Evolutionary conservation across 148 eudicot genomes (phyloP).

Genomic region (Nepenthes mirabilis): DNA sequence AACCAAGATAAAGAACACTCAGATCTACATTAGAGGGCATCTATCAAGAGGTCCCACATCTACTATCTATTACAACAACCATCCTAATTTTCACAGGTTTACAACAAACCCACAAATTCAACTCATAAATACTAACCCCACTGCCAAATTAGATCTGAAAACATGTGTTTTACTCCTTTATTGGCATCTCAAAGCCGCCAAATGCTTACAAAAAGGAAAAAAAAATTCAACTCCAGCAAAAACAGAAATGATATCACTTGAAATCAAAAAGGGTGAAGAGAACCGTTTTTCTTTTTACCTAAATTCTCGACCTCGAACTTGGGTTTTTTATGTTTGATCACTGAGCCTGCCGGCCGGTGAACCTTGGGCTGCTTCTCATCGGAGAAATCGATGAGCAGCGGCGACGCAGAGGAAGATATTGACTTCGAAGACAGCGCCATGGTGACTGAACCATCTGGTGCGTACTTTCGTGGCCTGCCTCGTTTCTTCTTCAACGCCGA

Average conservation of each 20-base stretch:
- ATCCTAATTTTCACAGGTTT: conserved; percentile 6
- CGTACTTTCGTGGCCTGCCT: conserved; percentile 93
- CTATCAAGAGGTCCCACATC: conserved; percentile 41
- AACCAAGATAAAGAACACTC: background rate
- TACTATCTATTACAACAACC: conserved; percentile 10
- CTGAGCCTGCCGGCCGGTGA: conserved; percentile 16
- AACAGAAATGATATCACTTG: too few relatives aligned
- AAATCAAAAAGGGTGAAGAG: background rate
- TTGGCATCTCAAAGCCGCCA: background rate
- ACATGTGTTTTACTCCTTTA: background rate
- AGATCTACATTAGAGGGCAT: conserved; percentile 17
- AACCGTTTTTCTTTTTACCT: conserved; percentile 20
- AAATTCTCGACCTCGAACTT: conserved; percentile 37
- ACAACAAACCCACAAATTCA: conserved; percentile 9
- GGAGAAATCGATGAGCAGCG: conserved; percentile 74
- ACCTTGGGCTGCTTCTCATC: conserved; percentile 50
- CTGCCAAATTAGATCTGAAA: conserved; percentile 16
- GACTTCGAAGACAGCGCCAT: conserved; percentile 63
- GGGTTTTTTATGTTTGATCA: conserved; percentile 39
- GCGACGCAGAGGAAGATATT: conserved; percentile 47
- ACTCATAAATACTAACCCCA: conserved; percentile 6
- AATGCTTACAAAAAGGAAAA: background rate
- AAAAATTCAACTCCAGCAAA: background rate
- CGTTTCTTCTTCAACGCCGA: conserved; percentile 56
- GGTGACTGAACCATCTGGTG: conserved; percentile 54